Conservation (phyloP, 2,329 filamentous ascomycete genomes). For the Aciculosporium take region DNA sequence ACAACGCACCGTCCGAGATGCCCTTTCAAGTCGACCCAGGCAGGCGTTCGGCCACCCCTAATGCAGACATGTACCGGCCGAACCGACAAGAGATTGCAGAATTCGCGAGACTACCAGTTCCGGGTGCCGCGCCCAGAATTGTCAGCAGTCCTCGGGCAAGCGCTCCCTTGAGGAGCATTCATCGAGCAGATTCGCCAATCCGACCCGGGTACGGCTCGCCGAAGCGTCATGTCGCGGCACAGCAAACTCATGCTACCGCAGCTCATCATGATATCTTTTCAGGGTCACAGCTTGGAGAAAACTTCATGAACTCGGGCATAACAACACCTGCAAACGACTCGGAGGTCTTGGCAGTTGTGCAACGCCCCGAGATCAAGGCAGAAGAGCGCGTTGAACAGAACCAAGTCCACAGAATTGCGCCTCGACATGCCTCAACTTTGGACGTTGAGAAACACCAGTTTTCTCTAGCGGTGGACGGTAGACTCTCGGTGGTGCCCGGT, state of each 20-base stretch:
- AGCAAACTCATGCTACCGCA: neutral
- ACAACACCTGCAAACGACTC: slow-evolving; percentile 22
- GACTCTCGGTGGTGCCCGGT: slow-evolving; percentile 19
- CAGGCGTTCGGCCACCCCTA: slow-evolving; percentile 11
- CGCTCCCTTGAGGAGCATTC: slow-evolving; percentile 8
- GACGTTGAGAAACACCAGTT: slow-evolving; percentile 3
- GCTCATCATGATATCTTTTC: slow-evolving; percentile 17
- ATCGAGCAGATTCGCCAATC: slow-evolving; percentile 11
- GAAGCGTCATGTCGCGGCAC: slow-evolving; percentile 6
- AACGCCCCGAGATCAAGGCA: slow-evolving; percentile 4
- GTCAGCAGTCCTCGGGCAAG: slow-evolving; percentile 2
- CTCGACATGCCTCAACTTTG: slow-evolving; percentile 1
- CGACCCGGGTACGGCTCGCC: slow-evolving; percentile 6
- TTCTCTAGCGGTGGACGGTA: slow-evolving; percentile 2
- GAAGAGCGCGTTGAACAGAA: slow-evolving; percentile 2
- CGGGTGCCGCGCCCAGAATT: slow-evolving; percentile 13
- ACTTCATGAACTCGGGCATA: slow-evolving; percentile 24
- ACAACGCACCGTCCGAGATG: slow-evolving; percentile 10
- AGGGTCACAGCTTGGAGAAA: slow-evolving; percentile 25
- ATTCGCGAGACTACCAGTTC: slow-evolving; percentile 22
- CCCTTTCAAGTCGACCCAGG: slow-evolving; percentile 7
- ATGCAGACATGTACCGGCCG: slow-evolving; percentile 7
- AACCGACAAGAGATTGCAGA: slow-evolving; percentile 18
- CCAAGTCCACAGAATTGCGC: neutral
- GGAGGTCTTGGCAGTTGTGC: slow-evolving; percentile 6